These are phyloP conservation scores for Inonotus hispidus DNA, from an alignment of 1,284 basidiomycete genomes.

Conservation along the genomic window DNA sequence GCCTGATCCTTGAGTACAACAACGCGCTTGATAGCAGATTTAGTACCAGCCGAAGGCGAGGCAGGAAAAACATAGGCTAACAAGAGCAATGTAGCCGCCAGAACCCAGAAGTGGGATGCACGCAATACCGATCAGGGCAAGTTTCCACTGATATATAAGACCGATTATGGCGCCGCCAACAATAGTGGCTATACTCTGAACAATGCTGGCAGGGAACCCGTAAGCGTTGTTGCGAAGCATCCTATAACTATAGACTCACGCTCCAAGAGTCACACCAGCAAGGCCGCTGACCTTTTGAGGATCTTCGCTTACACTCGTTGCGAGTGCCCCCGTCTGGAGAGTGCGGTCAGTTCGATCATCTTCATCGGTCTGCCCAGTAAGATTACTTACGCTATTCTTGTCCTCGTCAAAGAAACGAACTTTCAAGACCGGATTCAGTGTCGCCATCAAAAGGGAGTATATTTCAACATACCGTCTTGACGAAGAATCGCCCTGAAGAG, in stretches of 20 bases:
- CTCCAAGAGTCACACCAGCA: constrained; percentile 83
- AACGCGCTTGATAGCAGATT: constrained; percentile 42
- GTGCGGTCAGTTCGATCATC: not conserved
- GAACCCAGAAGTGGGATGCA: constrained; percentile 83
- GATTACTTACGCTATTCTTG: constrained; percentile 58
- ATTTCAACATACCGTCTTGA: constrained; percentile 66
- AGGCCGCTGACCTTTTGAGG: constrained; percentile 91
- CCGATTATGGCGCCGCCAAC: constrained; percentile 74
- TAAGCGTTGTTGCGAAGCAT: constrained; percentile 44
- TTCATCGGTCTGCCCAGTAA: constrained; percentile 8
- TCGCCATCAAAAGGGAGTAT: not conserved
- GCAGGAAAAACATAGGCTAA: not conserved
- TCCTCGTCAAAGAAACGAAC: constrained; percentile 88
- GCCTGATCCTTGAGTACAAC: constrained; percentile 84
- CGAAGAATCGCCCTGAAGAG: constrained; percentile 74
- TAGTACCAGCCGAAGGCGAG: not conserved
- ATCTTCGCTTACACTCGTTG: constrained; percentile 78
- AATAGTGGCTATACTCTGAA: constrained; percentile 76
- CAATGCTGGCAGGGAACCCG: constrained; percentile 90
- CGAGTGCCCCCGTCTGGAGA: constrained; percentile 71
- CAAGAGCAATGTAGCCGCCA: constrained; percentile 80
- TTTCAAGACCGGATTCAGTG: not conserved
- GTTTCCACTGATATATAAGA: constrained; percentile 75
- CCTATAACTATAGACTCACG: constrained; percentile 68
- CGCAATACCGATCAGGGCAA: constrained; percentile 73